Evolutionary conservation across 495 filamentous ascomycete genomes (phyloP).

Genomic region (Penicillium herquei): DNA sequence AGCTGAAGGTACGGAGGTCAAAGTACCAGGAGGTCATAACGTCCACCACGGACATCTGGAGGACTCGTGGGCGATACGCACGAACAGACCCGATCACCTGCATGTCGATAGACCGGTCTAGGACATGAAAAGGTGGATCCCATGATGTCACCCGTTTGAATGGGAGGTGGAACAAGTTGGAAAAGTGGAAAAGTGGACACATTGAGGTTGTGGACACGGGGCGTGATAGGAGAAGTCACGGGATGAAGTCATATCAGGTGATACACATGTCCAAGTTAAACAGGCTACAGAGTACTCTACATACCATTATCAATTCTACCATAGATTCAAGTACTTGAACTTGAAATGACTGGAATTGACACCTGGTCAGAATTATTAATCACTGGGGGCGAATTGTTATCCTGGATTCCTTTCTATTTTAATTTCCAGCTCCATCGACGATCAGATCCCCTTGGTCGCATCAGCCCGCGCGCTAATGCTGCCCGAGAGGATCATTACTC

Average conservation of each 20-base stretch:
- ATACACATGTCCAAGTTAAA: too few relatives aligned
- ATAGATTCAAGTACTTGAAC: too few relatives aligned
- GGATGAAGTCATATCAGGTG: constrained; percentile 2
- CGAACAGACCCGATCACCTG: constrained; percentile 16
- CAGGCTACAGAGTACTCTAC: too few relatives aligned
- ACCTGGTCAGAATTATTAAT: too few relatives aligned
- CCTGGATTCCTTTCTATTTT: too few relatives aligned
- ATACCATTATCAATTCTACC: too few relatives aligned
- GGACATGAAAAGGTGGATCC: constrained; percentile 19
- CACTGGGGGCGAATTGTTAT: background rate
- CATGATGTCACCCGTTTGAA: constrained; percentile 24
- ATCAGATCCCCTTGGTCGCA: constrained; percentile 26
- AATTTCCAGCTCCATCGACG: constrained; percentile 2
- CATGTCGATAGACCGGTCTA: constrained; percentile 33
- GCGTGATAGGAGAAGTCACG: constrained; percentile 23
- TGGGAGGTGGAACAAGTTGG: background rate
- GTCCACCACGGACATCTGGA: too few relatives aligned
- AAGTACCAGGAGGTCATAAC: too few relatives aligned
- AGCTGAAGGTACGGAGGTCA: too few relatives aligned
- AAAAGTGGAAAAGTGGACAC: background rate
- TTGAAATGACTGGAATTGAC: too few relatives aligned
- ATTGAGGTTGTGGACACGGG: background rate
- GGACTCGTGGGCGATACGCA: background rate
- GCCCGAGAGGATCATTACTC: constrained; percentile 26
- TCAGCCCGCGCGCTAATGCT: constrained; percentile 20